Conservation (phyloP, 306 rosid genomes). For the Betula pendula region DNA sequence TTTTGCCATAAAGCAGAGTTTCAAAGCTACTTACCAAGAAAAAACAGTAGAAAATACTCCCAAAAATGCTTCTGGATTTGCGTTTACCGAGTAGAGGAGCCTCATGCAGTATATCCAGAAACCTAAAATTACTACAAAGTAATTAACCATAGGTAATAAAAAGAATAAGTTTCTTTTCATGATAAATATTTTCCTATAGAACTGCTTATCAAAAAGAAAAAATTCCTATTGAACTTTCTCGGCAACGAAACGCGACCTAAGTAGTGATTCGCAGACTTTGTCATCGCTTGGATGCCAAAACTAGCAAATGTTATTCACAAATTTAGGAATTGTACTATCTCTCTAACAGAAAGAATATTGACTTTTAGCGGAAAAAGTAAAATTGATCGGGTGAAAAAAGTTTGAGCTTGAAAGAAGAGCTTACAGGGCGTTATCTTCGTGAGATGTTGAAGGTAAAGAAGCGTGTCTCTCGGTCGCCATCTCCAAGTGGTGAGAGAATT, state of each 20-base stretch:
- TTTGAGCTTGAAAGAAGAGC: neutral
- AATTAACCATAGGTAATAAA: neutral
- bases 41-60: slow-evolving; percentile 78
- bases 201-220: too few relatives aligned
- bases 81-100: slow-evolving; percentile 94
- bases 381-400: neutral
- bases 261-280: neutral
- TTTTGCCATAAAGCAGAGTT: neutral
- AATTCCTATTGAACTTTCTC: too few relatives aligned
- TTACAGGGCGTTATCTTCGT: slow-evolving; percentile 61
- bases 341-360: too few relatives aligned
- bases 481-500: neutral
- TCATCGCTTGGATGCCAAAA: neutral
- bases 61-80: slow-evolving; percentile 73
- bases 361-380: neutral
- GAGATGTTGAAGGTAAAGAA: slow-evolving; percentile 47
- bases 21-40: slow-evolving; percentile 50
- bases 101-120: slow-evolving; percentile 91
- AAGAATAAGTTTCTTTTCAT: neutral
- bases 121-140: slow-evolving; percentile 37
- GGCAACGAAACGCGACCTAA: too few relatives aligned
- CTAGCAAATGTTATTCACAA: neutral
- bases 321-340: neutral
- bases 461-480: slow-evolving; percentile 63
- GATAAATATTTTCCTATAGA: neutral